Base-by-base conservation (phyloP, 2,329 filamentous ascomycete species). In the Microcyclosporella mali region DNA sequence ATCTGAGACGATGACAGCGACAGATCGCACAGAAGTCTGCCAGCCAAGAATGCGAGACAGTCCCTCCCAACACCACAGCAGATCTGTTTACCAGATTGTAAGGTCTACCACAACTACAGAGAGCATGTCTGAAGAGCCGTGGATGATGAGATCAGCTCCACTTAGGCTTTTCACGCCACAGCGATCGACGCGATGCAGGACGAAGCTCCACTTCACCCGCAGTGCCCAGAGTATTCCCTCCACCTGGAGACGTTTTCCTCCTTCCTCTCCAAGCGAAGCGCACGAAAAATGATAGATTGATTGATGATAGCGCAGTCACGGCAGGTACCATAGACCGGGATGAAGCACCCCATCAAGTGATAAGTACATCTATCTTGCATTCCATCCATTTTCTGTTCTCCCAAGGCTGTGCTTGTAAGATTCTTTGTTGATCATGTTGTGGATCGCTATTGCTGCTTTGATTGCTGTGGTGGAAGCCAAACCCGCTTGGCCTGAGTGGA, bases 211-310 rank as follows among this genome's bases (percentile, higher is more conserved):
- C 30, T 16, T 32, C 30, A 32, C 12, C 30, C n/a, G 30, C 30
- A 32, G 14, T 34, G 15, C 33, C 21, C 21, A 25, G 21, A 25
- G 6, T 6, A 9, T 6, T 6, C 21, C 4, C 33, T 34, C 14
- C 36, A 15, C n/a, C n/a, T n/a, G n/a, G n/a, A n/a, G n/a, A n/a
- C n/a, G n/a, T n/a, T n/a, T 11, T 25, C 25, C 36, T 25, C 36
- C 36, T 38, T 38, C 36, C 36, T 30, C 19, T 30, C 36, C 36
- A 14, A 38, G 36, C 36, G 16, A 38, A 30, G 36, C 36, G 36
- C 21, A 3, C 16, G 25, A 6, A 12, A 29, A 30, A 17, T 17
- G 27, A 31, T 16, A 14, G n/a, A 32, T 30, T 21, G 6, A 16
- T 12, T 29, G 18, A 16, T 17, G 16, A 15, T 29, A 17, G 31